Conservation (phyloP, 345 rosid species). For the Citrus mangshanensis region DNA sequence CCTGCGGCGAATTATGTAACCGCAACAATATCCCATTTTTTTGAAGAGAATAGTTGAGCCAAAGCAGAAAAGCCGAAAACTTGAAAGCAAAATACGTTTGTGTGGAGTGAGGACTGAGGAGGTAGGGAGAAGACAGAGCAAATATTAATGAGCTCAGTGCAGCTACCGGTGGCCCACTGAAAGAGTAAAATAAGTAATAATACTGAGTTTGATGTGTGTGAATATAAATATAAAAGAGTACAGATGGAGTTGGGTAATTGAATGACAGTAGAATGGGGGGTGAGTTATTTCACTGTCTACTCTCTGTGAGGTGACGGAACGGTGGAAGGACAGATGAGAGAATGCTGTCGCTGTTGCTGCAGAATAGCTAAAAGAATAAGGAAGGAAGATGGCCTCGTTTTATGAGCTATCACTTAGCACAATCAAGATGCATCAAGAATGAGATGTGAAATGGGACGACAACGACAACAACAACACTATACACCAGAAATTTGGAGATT, state of each 20-base stretch:
- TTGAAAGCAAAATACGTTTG: neutral
- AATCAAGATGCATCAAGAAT: neutral
- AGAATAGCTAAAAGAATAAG: neutral
- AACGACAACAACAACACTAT: neutral
- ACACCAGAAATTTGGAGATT: neutral
- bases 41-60: conserved; percentile 5
- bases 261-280: conserved; percentile 15
- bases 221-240: neutral
- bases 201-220: too few species aligned
- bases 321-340: conserved; percentile 34
- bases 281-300: neutral
- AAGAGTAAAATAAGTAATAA: too few species aligned
- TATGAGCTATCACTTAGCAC: conserved; percentile 20
- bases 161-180: too few species aligned
- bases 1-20: conserved; percentile 7
- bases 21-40: conserved; percentile 25
- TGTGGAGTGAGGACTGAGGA: neutral
- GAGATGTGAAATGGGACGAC: neutral
- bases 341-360: neutral
- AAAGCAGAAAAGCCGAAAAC: conserved; percentile 1
- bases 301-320: conserved; percentile 42
- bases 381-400: conserved; percentile 14
- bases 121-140: neutral
- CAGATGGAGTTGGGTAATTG: conserved; percentile 28
- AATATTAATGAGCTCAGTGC: neutral